Evolutionary conservation across 2,329 filamentous ascomycete genomes (phyloP), one percentile per base, ranked within the genome.

Genomic region (Nannizziopsis barbatae): DNA sequence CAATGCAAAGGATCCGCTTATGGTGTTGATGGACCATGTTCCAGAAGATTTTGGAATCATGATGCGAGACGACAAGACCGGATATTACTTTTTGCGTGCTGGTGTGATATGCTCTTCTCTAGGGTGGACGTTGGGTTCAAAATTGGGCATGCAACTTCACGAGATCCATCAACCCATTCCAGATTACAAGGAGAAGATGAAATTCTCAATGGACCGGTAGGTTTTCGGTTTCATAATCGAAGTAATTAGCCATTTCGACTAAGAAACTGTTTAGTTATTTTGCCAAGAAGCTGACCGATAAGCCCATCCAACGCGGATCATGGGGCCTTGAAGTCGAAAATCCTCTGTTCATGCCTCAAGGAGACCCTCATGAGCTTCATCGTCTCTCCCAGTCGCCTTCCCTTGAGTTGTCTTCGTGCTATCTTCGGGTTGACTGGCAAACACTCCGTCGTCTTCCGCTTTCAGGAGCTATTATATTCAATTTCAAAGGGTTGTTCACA

Each of bases 401-500:
- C 15, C 68, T 90, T 5, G 67, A 65, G 0, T 60, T 79, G 1
- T 71, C 76, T 0, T 75, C 84, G 31, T 71, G 84, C 53, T 70
- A 83, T 52, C 69, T 94, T 1, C 77, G 87, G 3, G 86, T 92
- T 1, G 87, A 94, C 63, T 93, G 86, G 85, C 88, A 94, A 65
- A 94, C 87, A 0, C 69, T 94, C 3, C 79, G 87, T 1, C 77
- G 87, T 2, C 68, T 94, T 0, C 86, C 87, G 0, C 70, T 94
- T 0, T 87, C 83, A 0, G 85, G 77, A 0, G 82, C 76, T 0
- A 71, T 94, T 1, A 76, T 87, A 0, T 94, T 94, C 70, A 93
- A 92, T 63, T 94, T 90, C 75, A 93, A 90, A 60, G 86, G 83
- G 0, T 65, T 92, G 0, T 93, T 93, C 65, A 92, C 86, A 0